A percentile compares a stretch with the other conserved stretches of the same genome.
Evolutionary conservation across 352 stramenopile genomes (phyloP).

Genomic region (Blastocystis sp.): DNA sequence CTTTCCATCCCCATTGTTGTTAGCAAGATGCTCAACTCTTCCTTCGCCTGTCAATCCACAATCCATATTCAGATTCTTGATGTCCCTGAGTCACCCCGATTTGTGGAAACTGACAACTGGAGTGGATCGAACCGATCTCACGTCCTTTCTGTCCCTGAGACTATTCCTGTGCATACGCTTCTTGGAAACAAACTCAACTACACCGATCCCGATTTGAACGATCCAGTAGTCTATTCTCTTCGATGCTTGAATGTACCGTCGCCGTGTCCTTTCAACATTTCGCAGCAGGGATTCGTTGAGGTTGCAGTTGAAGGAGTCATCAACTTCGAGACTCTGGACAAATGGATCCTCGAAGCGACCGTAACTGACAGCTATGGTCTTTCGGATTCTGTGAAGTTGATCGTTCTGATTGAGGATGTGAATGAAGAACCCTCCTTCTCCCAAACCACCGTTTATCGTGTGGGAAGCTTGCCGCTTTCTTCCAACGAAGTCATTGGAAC

Average conservation of each 20-base stretch:
- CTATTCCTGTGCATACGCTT: background rate
- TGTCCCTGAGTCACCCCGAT: background rate
- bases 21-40: background rate
- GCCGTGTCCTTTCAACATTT: conserved; percentile 1
- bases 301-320: background rate
- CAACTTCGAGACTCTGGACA: background rate
- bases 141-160: background rate
- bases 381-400: background rate
- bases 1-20: background rate
- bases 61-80: background rate
- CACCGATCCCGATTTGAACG: background rate
- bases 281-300: background rate
- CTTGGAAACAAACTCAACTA: background rate
- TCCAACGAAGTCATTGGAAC: background rate
- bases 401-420: background rate
- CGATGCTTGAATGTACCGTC: background rate
- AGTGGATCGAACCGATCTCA: background rate
- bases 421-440: background rate
- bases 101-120: background rate
- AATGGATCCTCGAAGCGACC: background rate
- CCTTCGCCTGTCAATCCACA: background rate
- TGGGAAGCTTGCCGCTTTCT: background rate
- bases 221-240: background rate
- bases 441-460: background rate
- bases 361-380: background rate